Evolutionary conservation across 441 rosid genomes (phyloP).

Genomic region (Populus hybrid): DNA sequence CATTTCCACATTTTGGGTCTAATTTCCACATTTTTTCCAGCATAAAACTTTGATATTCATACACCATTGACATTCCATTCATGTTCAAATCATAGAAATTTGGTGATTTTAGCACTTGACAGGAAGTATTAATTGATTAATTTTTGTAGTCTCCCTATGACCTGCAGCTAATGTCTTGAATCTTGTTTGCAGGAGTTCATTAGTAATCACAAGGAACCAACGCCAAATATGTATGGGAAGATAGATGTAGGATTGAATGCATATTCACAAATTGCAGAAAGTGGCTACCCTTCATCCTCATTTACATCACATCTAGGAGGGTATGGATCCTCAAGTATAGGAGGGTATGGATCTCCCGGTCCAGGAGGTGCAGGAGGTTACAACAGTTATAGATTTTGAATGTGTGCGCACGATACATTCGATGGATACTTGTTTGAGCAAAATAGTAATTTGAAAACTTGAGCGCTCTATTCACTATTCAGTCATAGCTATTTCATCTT

Average conservation of each 20-base stretch:
- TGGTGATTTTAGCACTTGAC: background rate
- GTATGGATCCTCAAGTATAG: slow-evolving; percentile 36
- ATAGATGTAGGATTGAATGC: slow-evolving; percentile 34
- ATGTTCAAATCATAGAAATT: background rate
- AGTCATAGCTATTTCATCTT: background rate
- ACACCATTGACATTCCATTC: background rate
- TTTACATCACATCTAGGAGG: slow-evolving; percentile 36
- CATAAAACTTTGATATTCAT: background rate
- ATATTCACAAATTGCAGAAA: slow-evolving; percentile 40
- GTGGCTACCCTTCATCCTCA: slow-evolving; percentile 33
- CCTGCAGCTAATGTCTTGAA: background rate
- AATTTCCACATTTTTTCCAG: background rate
- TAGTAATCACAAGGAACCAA: slow-evolving; percentile 36
- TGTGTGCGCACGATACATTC: background rate
- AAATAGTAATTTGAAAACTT: background rate
- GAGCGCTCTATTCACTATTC: background rate
- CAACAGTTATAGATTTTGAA: slow-evolving; percentile 40
- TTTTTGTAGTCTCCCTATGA: too few relatives aligned
- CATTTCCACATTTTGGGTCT: background rate
- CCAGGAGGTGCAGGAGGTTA: slow-evolving; percentile 22
- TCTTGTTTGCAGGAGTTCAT: slow-evolving; percentile 37
- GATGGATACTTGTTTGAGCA: background rate
- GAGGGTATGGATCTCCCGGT: slow-evolving; percentile 35
- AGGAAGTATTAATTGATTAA: background rate
- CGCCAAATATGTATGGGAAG: slow-evolving; percentile 32